Percentiles rank a stretch among this genome's conserved stretches.
phyloP scores from a whole-genome alignment of 192 early-diverging fungal species.

The Linnemannia zychae region DNA sequence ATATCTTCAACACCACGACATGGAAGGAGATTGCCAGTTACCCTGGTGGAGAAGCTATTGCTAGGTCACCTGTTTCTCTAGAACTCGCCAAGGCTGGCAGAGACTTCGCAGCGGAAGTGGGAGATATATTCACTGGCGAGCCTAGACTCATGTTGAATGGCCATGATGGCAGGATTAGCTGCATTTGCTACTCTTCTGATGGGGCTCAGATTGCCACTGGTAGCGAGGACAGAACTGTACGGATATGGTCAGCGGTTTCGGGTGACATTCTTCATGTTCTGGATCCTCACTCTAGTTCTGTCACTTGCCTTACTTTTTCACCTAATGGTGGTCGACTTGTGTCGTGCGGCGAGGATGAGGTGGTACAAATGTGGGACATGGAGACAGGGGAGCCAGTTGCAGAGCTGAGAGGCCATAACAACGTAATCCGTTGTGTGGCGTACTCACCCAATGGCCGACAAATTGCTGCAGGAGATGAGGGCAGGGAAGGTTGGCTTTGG shows the following conservation, averaged over 20 bases:
- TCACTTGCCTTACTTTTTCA: background rate
- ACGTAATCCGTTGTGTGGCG: background rate
- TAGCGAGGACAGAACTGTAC: background rate
- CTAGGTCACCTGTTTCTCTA: background rate
- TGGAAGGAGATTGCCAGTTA: background rate
- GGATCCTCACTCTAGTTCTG: background rate
- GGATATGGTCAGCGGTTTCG: background rate
- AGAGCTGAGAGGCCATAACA: background rate
- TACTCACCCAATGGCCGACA: background rate
- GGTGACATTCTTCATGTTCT: background rate
- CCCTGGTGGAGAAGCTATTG: background rate
- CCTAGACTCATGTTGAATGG: background rate
- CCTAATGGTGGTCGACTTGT: background rate
- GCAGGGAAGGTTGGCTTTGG: background rate
- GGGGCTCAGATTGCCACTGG: background rate
- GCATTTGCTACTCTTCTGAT: background rate
- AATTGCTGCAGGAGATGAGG: background rate
- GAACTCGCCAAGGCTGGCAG: background rate
- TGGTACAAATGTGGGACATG: background rate
- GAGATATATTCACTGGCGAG: background rate
- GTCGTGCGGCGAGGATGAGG: constrained; percentile 3
- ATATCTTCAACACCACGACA: background rate
- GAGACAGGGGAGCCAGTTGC: background rate
- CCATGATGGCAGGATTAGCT: background rate
- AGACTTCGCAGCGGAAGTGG: background rate